phyloP scores from a whole-genome alignment of 2,329 filamentous ascomycete genomes.

The Parafenestella ontariensis region DNA sequence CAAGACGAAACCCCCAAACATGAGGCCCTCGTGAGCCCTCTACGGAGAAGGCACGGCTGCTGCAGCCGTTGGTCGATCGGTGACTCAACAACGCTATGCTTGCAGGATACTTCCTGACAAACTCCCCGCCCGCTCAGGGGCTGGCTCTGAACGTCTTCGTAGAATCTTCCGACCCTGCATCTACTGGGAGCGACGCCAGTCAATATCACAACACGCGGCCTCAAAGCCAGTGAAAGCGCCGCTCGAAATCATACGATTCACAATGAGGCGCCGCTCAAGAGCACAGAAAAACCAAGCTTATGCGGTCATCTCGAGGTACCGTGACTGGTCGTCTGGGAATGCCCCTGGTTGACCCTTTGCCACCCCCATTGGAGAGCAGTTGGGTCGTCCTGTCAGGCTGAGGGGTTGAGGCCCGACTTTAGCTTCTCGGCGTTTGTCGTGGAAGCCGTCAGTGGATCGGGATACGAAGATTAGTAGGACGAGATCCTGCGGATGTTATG shows the following conservation, averaged over 20 bases:
- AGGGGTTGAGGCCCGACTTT: background rate
- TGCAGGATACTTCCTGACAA: slow-evolving; percentile 6
- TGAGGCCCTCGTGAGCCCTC: slow-evolving; percentile 10
- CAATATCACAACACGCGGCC: background rate
- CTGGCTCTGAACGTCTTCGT: slow-evolving; percentile 1
- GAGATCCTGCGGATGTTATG: slow-evolving; percentile 21
- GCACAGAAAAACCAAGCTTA: slow-evolving; percentile 16
- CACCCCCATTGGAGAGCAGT: background rate
- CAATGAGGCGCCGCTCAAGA: slow-evolving; percentile 5
- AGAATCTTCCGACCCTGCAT: slow-evolving; percentile 14
- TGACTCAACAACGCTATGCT: slow-evolving; percentile 9
- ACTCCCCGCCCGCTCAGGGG: background rate
- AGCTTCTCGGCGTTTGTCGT: slow-evolving; percentile 5
- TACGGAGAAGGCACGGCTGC: slow-evolving; percentile 10
- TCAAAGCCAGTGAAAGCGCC: background rate
- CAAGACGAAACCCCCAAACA: slow-evolving; percentile 19
- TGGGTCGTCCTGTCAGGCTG: background rate
- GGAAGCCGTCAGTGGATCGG: slow-evolving; percentile 12
- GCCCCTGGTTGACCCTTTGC: background rate
- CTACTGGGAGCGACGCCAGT: slow-evolving; percentile 6
- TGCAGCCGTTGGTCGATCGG: slow-evolving; percentile 19
- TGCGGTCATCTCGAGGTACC: slow-evolving; percentile 17
- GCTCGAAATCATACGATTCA: no score
- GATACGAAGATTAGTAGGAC: slow-evolving; percentile 21
- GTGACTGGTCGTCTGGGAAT: slow-evolving; percentile 5